Base-by-base conservation (phyloP, 148 eudicot genomes). In the Fagopyrum homotropicum region DNA sequence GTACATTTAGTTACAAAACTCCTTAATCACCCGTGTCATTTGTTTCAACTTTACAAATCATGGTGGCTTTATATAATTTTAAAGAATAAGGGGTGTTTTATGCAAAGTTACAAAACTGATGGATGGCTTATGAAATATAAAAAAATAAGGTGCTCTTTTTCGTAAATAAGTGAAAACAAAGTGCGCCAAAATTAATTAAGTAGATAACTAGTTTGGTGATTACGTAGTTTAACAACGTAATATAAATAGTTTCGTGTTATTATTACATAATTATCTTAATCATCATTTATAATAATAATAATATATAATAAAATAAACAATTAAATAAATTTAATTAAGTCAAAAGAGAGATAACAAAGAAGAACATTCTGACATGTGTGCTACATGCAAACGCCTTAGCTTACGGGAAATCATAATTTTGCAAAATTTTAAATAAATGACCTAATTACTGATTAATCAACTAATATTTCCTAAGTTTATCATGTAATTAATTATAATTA, bases 361-460 rank as follows among this genome's bases (percentile, higher is more conserved):
- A 66, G 71, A 66, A 66, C 71, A 66, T 66, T 66, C 47, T 40
- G 47, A 66, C 71, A 66, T 66, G 71, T 66, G 47, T 66, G 71
- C 71, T 66, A 66, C 71, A 66, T 66, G 71, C 45, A 35, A 66
- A 14, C 47, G n/a, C 70, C 71, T 66, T 66, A 40, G 71, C 22
- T 12, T 66, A 66, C 71, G 47, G 71, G 4, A 14, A 60, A 66
- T 40, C 3, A 66, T 35, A 12, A 1, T 63, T 12, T 29, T 63
- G 44, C 0, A 10, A 66, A 66, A 66, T 12, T 14, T 35, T 11
- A 66, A 10, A 29, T 14, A 40, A 14, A 43, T 66, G 0, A 66
- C 2, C 1, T 40, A 43, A 14, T 40, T 40, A 66, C 68, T 26
- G 22, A 9, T 10, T 61, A 61, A 29, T 29, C 30, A 29, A 61